Percentiles rank a stretch among this genome's conserved stretches.
Evolutionary conservation across 2,329 filamentous ascomycete genomes (phyloP).

Genomic region (Fonsecaea nubica): DNA sequence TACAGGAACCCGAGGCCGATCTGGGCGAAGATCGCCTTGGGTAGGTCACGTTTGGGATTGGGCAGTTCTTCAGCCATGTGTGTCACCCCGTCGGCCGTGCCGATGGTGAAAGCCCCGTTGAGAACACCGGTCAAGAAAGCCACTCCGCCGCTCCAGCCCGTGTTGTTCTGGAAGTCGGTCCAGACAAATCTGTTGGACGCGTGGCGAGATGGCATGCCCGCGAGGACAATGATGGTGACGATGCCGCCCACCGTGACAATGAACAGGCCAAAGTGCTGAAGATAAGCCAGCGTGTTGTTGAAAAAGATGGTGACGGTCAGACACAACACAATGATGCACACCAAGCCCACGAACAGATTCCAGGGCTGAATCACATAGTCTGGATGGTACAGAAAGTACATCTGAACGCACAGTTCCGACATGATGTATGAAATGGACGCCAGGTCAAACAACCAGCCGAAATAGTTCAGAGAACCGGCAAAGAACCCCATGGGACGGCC

Average conservation of each 20-base stretch:
- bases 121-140: slow-evolving; percentile 71
- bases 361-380: slow-evolving; percentile 45
- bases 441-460: slow-evolving; percentile 63
- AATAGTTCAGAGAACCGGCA: slow-evolving; percentile 53
- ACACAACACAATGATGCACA: slow-evolving; percentile 55
- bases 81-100: slow-evolving; percentile 68
- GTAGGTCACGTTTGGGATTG: slow-evolving; percentile 64
- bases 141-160: slow-evolving; percentile 59
- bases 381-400: slow-evolving; percentile 65
- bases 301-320: slow-evolving; percentile 55
- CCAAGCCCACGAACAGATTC: slow-evolving; percentile 57
- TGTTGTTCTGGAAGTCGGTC: slow-evolving; percentile 59
- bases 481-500: slow-evolving; percentile 59
- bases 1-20: slow-evolving; percentile 48
- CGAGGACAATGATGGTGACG: slow-evolving; percentile 54
- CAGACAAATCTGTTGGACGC: slow-evolving; percentile 63
- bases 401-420: slow-evolving; percentile 63
- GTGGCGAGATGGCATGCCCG: slow-evolving; percentile 42
- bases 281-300: slow-evolving; percentile 15
- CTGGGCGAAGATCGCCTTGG: slow-evolving; percentile 37
- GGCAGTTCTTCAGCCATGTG: slow-evolving; percentile 70
- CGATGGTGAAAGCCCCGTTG: slow-evolving; percentile 73
- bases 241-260: slow-evolving; percentile 55
- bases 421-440: slow-evolving; percentile 57
- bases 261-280: slow-evolving; percentile 52